Evolutionary conservation across 2,329 filamentous ascomycete species (phyloP).

Genomic region (Xylariaceae sp.): DNA sequence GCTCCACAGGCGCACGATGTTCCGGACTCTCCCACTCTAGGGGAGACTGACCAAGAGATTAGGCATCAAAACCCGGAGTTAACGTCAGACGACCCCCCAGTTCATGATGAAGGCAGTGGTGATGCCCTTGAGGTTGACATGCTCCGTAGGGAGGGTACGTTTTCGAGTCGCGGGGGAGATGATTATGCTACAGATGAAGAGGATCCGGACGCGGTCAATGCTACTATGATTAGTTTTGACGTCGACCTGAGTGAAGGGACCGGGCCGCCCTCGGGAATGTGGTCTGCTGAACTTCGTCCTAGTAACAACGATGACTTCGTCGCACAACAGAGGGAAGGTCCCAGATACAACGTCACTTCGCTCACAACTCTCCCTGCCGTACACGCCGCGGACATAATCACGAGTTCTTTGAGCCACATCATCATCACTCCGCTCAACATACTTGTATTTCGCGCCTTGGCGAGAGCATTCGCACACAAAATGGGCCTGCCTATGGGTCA

Average conservation of each 20-base stretch:
- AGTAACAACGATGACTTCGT: slow-evolving; percentile 36
- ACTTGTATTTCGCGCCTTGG: slow-evolving; percentile 41
- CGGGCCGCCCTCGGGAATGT: slow-evolving; percentile 47
- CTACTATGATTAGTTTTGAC: slow-evolving; percentile 57
- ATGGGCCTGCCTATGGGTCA: slow-evolving; percentile 36
- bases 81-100: slow-evolving; percentile 23
- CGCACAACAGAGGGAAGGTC: slow-evolving; percentile 31
- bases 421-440: slow-evolving; percentile 45
- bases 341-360: slow-evolving; percentile 43
- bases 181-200: slow-evolving; percentile 54
- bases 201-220: slow-evolving; percentile 49
- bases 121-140: slow-evolving; percentile 32
- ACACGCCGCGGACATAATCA: slow-evolving; percentile 45
- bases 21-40: slow-evolving; percentile 32
- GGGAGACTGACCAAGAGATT: slow-evolving; percentile 30
- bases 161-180: slow-evolving; percentile 40
- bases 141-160: slow-evolving; percentile 41
- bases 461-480: slow-evolving; percentile 38
- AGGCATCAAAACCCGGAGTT: slow-evolving; percentile 25
- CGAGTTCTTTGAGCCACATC: slow-evolving; percentile 39
- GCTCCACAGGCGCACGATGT: slow-evolving; percentile 20
- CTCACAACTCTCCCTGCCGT: slow-evolving; percentile 47
- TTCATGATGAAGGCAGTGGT: slow-evolving; percentile 29
- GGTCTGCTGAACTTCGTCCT: slow-evolving; percentile 55
- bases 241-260: slow-evolving; percentile 52